These are phyloP conservation scores for Paramecium tetraurelia DNA, from an alignment of 73 alveolate genomes.

Conservation along the genomic window DNA sequence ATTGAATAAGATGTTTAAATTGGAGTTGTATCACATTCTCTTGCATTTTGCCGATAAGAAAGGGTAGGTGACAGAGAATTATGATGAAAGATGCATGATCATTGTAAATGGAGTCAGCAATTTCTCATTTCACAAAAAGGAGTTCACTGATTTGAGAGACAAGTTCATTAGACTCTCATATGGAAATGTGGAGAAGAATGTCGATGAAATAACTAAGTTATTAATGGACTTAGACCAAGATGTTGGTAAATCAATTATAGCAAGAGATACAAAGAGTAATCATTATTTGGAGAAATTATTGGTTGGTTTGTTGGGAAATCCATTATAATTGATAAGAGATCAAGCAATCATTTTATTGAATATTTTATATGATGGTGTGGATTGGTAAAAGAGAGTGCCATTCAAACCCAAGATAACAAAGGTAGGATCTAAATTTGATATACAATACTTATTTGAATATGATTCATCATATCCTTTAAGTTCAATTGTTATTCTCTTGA, in stretches of 20 bases:
- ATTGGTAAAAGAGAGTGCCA: conserved; percentile 94
- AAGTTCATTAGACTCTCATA: conserved; percentile 41
- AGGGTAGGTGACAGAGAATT: conserved; percentile 52
- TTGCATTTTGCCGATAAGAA: conserved; percentile 54
- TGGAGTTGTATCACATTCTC: conserved; percentile 25
- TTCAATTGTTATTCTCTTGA: conserved; percentile 36
- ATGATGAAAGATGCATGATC: conserved; percentile 34
- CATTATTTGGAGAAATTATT: conserved; percentile 58
- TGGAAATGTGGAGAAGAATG: conserved; percentile 28
- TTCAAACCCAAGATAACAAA: conserved; percentile 79
- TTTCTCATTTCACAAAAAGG: conserved; percentile 2
- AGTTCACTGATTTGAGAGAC: neutral
- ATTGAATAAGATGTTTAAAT: conserved; percentile 28
- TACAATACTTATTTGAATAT: conserved; percentile 58
- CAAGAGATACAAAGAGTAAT: conserved; percentile 58
- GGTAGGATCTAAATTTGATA: conserved; percentile 74
- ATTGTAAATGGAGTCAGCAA: conserved; percentile 44
- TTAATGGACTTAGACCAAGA: conserved; percentile 49
- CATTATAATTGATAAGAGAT: conserved; percentile 72
- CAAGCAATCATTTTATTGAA: conserved; percentile 88
- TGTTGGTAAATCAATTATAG: conserved; percentile 53
- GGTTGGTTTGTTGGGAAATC: conserved; percentile 60
- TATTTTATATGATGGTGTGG: conserved; percentile 95
- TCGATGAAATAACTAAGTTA: conserved; percentile 34
- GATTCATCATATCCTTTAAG: conserved; percentile 53